Conservation (phyloP, 192 early-diverging fungal species). For the Podila epicladia region DNA sequence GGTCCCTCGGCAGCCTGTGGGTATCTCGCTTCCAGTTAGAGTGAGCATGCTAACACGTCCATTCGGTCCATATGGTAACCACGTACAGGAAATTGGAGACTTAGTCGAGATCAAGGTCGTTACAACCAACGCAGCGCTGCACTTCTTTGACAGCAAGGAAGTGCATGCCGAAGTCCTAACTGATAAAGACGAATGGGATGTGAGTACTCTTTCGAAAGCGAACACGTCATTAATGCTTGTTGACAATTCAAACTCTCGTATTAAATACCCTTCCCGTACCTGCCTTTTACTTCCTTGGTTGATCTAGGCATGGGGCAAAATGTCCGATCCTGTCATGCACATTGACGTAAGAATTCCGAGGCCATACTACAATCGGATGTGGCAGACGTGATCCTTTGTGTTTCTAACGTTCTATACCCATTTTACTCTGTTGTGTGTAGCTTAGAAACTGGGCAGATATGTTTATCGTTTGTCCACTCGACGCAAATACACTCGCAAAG, state of each 20-base stretch:
- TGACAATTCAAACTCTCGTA: not conserved
- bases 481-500: constrained; percentile 95
- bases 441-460: constrained; percentile 96
- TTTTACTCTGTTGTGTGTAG: constrained; percentile 38
- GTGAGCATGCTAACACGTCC: too few species aligned
- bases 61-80: not conserved
- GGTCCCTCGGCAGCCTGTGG: too few species aligned
- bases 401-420: not conserved
- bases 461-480: constrained; percentile 88
- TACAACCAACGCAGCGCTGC: constrained; percentile 81
- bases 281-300: not conserved
- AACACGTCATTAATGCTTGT: not conserved
- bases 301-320: constrained; percentile 76
- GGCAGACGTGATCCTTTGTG: not conserved
- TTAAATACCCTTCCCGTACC: not conserved
- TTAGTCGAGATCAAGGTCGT: constrained; percentile 81
- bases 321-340: constrained; percentile 92
- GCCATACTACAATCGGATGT: not conserved
- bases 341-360: constrained; percentile 73
- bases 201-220: constrained; percentile 21
- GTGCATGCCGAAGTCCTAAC: constrained; percentile 65
- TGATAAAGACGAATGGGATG: constrained; percentile 91
- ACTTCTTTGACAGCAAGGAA: constrained; percentile 78
- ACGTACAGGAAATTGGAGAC: constrained; percentile 34
- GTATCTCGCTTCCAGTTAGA: too few species aligned